Percentiles rank a stretch among this genome's conserved stretches.
Evolutionary conservation across 2,329 filamentous ascomycete genomes (phyloP).

Genomic region (Neonectria magnoliae): DNA sequence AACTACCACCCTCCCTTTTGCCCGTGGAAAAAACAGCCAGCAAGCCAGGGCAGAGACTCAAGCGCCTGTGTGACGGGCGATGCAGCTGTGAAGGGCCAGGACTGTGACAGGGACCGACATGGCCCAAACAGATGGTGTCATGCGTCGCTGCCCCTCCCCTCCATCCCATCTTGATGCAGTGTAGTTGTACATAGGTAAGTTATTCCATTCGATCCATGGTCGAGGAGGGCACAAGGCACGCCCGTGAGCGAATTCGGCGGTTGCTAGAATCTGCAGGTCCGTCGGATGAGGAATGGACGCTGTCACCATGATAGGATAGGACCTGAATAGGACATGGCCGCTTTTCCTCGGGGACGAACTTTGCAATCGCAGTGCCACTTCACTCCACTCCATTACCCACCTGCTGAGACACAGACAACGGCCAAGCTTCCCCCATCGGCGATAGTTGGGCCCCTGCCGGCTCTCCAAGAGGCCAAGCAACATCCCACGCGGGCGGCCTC

Average conservation of each 20-base stretch:
- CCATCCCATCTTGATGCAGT: not conserved
- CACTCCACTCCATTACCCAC: not conserved
- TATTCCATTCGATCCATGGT: not conserved
- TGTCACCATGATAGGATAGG: not conserved
- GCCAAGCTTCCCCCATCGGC: constrained; percentile 4
- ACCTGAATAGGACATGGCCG: not conserved
- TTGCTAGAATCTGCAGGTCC: constrained; percentile 39
- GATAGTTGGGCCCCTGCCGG: not conserved
- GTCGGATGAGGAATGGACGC: constrained; percentile 36
- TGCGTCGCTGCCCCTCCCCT: constrained; percentile 14
- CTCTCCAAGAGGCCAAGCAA: not conserved
- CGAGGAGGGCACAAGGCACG: not conserved
- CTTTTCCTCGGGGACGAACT: not conserved
- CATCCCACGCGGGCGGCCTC: constrained; percentile 3
- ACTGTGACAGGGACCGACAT: not conserved
- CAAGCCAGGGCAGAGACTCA: constrained; percentile 20
- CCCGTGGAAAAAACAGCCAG: constrained; percentile 9
- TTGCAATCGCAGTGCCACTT: not conserved
- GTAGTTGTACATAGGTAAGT: not conserved
- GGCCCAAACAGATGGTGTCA: constrained; percentile 19
- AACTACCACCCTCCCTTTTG: constrained; percentile 4
- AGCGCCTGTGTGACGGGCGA: constrained; percentile 22
- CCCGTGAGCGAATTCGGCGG: constrained; percentile 26
- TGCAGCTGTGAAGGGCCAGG: constrained; percentile 20
- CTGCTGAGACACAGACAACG: not conserved